Percentiles rank a stretch among this genome's conserved stretches.
These are phyloP conservation scores for Brettanomyces naardenensis DNA, from an alignment of 805 yeast genomes.

Conservation along the genomic window DNA sequence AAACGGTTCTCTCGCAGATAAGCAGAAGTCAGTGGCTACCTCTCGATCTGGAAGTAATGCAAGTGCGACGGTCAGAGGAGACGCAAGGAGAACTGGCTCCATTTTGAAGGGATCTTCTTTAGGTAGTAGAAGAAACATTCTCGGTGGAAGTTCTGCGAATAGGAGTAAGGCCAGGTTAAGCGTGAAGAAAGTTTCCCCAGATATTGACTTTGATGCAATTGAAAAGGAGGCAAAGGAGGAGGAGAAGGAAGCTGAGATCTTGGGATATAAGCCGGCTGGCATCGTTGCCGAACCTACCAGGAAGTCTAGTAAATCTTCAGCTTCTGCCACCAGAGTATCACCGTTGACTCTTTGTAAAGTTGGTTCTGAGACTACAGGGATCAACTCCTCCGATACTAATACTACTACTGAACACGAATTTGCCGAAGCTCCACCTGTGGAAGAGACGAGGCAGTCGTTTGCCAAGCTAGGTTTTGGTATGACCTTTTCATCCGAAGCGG, in stretches of 20 bases:
- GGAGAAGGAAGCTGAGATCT: constrained; percentile 54
- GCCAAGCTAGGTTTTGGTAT: constrained; percentile 89
- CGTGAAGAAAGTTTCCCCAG: constrained; percentile 46
- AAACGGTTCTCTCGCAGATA: constrained; percentile 14
- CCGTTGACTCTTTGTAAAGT: constrained; percentile 11
- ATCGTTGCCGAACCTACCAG: constrained; percentile 6
- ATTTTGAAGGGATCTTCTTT: constrained; percentile 1
- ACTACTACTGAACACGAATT: constrained; percentile 10
- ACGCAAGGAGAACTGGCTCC: neutral
- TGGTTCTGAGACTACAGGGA: constrained; percentile 1
- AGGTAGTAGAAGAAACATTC: constrained; percentile 24
- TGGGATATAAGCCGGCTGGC: constrained; percentile 42
- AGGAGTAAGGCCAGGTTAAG: constrained; percentile 52
- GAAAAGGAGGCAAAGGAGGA: constrained; percentile 79
- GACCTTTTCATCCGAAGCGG: constrained; percentile 39
- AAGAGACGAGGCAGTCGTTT: constrained; percentile 56
- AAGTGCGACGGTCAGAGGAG: neutral
- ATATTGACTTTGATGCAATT: constrained; percentile 49
- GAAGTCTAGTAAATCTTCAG: constrained; percentile 2
- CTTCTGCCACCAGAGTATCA: constrained; percentile 8
- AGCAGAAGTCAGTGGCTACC: too few relatives aligned
- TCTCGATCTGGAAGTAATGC: constrained; percentile 7
- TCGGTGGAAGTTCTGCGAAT: constrained; percentile 37
- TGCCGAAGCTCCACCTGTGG: constrained; percentile 20
- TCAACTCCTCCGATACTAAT: constrained; percentile 5